Base-by-base conservation (phyloP, 495 filamentous ascomycete genomes). In the Lophium mytilinum region DNA sequence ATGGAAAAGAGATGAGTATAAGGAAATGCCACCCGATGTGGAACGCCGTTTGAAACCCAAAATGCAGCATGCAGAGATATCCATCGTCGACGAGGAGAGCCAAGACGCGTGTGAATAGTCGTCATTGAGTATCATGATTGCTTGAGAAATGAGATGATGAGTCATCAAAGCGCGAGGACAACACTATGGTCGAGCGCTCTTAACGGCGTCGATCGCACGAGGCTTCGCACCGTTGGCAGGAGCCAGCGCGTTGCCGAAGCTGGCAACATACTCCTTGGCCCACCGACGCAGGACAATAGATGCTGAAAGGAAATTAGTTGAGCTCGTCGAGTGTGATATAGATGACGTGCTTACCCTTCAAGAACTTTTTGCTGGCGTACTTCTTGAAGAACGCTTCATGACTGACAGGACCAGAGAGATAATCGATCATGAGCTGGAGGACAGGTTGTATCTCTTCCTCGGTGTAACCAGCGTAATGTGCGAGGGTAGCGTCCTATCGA, bases 381-480 rank as follows among this genome's bases (percentile, higher is more conserved):
- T 98, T 98, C 79, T 92, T 93, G 79, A 95, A 97, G 80, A 98
- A 97, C 15, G 94, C 93, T 71, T 96, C 90, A 64, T 97, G 93
- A 39, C 80, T 79, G 43, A 96, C 89, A 34, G 94, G 93, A 9
- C 84, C 81, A 55, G 83, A 85, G 36, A 97, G 83, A 67, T 97
- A 97, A 67, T 97, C 90, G 54, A 98, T 80, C 92, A 98, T 96
- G 48, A 96, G 75, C 62, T 83, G 80, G 72, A 95, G 89, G 48
- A 96, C 90, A 6, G 94, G 92, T 65, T 89, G 80, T 58, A 98
- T 90, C 68, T 97, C 88, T 33, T 88, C 83, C 71, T 97, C 91
- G 8, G 82, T 83, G 66, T 97, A 98, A 47, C 94, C 94, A 51
- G 93, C 84, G 68, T 95, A 98, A 71, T 94, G 88, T 41, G 85